phyloP scores from a whole-genome alignment of 768 basidiomycete species.

The Boletus tomentosulus region DNA sequence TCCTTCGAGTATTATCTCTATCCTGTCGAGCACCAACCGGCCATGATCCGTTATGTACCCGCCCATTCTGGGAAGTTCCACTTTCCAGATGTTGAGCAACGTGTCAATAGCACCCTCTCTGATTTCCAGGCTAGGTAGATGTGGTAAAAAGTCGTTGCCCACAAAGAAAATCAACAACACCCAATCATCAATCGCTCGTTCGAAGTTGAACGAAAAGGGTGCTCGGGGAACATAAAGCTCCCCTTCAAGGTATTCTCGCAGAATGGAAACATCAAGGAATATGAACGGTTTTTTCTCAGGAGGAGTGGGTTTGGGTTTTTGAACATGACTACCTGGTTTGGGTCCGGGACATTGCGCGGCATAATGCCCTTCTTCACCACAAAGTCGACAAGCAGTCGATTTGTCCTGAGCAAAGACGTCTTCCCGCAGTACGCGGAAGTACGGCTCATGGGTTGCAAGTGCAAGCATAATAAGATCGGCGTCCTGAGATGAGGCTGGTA shows the following conservation, averaged over 20 bases:
- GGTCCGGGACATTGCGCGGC: conserved; percentile 90
- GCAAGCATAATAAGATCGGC: conserved; percentile 99
- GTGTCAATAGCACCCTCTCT: conserved; percentile 99
- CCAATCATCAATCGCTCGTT: conserved; percentile 99
- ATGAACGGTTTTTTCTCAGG: conserved; percentile 89
- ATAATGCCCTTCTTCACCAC: conserved; percentile 93
- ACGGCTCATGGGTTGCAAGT: conserved; percentile 96
- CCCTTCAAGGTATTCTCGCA: conserved; percentile 97
- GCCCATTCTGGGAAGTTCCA: conserved; percentile 91
- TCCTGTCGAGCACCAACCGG: conserved; percentile 75
- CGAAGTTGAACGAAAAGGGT: conserved; percentile 86
- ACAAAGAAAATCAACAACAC: conserved; percentile 99
- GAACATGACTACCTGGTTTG: conserved; percentile 53
- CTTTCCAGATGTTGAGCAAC: conserved; percentile 92
- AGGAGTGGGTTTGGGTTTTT: conserved; percentile 42
- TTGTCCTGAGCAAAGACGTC: conserved; percentile 93
- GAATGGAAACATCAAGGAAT: conserved; percentile 93
- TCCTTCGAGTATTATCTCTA: conserved; percentile 93
- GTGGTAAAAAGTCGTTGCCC: conserved; percentile 97
- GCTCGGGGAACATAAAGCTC: conserved; percentile 81
- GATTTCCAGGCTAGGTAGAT: conserved; percentile 97
- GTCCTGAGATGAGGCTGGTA: conserved; percentile 52
- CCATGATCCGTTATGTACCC: conserved; percentile 96
- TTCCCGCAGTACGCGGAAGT: conserved; percentile 95
- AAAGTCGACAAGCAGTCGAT: conserved; percentile 79